These are phyloP conservation scores for Leptodermis oblonga DNA, from an alignment of 257 asterid genomes.

Conservation along the genomic window DNA sequence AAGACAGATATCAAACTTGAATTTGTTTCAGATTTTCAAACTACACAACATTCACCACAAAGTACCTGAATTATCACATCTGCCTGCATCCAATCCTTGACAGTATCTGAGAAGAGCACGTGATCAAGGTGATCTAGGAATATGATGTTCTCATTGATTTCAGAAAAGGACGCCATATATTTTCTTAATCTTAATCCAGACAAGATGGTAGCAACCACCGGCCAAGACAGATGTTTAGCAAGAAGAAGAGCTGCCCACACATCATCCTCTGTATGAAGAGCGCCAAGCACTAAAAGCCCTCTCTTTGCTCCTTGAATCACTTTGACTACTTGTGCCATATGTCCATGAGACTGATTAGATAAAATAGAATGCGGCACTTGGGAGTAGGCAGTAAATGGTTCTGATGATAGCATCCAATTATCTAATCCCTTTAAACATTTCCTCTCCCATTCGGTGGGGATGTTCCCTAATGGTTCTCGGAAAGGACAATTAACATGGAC, in stretches of 20 bases:
- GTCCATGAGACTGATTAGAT: slow-evolving; percentile 26
- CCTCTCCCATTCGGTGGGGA: slow-evolving; percentile 48
- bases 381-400: slow-evolving; percentile 76
- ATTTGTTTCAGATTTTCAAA: not conserved
- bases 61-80: slow-evolving; percentile 91
- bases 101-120: slow-evolving; percentile 66
- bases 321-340: slow-evolving; percentile 50
- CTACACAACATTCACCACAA: not conserved
- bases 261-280: slow-evolving; percentile 83
- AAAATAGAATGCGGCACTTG: slow-evolving; percentile 45
- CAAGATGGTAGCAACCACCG: slow-evolving; percentile 71
- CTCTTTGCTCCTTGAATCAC: slow-evolving; percentile 64
- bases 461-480: slow-evolving; percentile 78
- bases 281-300: slow-evolving; percentile 75
- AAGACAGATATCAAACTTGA: not conserved
- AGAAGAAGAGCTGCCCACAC: slow-evolving; percentile 93
- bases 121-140: slow-evolving; percentile 93
- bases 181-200: slow-evolving; percentile 92
- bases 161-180: slow-evolving; percentile 55
- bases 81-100: slow-evolving; percentile 63
- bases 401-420: slow-evolving; percentile 57
- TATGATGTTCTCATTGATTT: slow-evolving; percentile 47
- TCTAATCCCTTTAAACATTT: slow-evolving; percentile 72
- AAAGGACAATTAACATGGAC: slow-evolving; percentile 90
- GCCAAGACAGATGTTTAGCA: slow-evolving; percentile 91